These are phyloP conservation scores for Fusarium sp. DNA, from an alignment of 2,329 filamentous ascomycete species.

Conservation along the genomic window DNA sequence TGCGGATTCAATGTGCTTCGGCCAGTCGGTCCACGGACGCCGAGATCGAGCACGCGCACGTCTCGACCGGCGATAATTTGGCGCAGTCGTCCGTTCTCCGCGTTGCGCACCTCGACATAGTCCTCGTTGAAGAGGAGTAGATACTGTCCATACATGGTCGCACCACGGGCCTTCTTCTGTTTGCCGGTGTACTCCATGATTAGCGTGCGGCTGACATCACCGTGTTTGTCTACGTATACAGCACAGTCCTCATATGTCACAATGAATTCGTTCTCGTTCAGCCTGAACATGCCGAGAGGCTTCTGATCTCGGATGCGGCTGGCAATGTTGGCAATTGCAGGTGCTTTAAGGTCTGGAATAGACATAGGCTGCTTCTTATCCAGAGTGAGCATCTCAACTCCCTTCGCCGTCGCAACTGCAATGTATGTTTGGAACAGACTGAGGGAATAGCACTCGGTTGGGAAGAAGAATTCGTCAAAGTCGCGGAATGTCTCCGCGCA, in stretches of 20 bases:
- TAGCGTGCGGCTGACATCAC: conserved; percentile 90
- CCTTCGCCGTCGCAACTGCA: conserved; percentile 88
- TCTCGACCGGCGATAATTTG: conserved; percentile 95
- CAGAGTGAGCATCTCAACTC: conserved; percentile 93
- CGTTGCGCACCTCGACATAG: conserved; percentile 96
- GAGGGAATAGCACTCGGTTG: conserved; percentile 91
- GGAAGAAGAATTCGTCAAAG: conserved; percentile 98
- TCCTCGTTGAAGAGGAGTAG: conserved; percentile 93
- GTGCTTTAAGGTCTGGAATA: conserved; percentile 84
- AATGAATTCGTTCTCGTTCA: conserved; percentile 91
- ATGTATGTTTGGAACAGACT: conserved; percentile 97
- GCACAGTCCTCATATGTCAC: conserved; percentile 95
- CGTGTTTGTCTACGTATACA: conserved; percentile 98
- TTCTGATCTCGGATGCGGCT: conserved; percentile 82
- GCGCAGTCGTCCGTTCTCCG: conserved; percentile 90
- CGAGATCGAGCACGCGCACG: conserved; percentile 90
- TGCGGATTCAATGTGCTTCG: conserved; percentile 51
- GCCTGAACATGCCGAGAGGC: conserved; percentile 94
- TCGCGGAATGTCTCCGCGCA: conserved; percentile 96
- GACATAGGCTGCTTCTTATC: conserved; percentile 98
- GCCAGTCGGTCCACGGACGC: conserved; percentile 70
- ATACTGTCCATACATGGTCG: conserved; percentile 91
- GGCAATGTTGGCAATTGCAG: conserved; percentile 85
- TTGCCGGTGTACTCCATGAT: conserved; percentile 99
- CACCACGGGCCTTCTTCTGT: conserved; percentile 77